These are phyloP conservation scores for Elasticomyces elasticus DNA, from an alignment of 495 filamentous ascomycete species.

Conservation along the genomic window DNA sequence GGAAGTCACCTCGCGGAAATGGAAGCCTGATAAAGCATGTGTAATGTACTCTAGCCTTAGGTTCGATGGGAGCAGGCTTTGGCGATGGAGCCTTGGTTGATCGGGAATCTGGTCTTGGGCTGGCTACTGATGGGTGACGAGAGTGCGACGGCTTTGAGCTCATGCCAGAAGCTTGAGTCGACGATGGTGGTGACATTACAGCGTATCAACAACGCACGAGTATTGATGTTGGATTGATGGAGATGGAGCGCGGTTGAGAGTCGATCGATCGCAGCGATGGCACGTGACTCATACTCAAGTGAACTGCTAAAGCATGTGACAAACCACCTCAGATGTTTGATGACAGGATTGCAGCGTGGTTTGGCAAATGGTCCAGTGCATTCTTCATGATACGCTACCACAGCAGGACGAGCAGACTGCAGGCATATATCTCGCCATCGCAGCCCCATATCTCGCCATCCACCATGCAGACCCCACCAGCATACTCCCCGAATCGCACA, in stretches of 20 bases:
- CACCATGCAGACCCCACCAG: not conserved
- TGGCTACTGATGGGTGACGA: constrained; percentile 3
- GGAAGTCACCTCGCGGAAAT: constrained; percentile 75
- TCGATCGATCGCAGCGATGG: too few relatives aligned
- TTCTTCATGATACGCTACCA: constrained; percentile 10
- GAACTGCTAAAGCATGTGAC: too few relatives aligned
- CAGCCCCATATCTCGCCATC: not conserved
- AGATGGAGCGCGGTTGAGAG: not conserved
- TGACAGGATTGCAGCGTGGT: not conserved
- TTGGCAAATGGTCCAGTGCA: not conserved
- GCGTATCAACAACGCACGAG: not conserved
- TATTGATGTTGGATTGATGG: not conserved
- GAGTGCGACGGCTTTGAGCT: constrained; percentile 7
- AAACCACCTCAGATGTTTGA: too few relatives aligned
- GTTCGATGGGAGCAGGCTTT: not conserved
- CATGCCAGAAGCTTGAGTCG: not conserved
- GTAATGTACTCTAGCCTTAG: constrained; percentile 36
- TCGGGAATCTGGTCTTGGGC: not conserved
- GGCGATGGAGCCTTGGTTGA: not conserved
- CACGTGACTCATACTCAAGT: too few relatives aligned
- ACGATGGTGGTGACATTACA: constrained; percentile 7
- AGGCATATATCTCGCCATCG: not conserved
- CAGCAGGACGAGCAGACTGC: not conserved
- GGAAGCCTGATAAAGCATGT: constrained; percentile 82
- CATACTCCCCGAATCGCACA: constrained; percentile 5